Evolutionary conservation across 2,329 filamentous ascomycete genomes (phyloP).

Genomic region (Diaporthe sp.): DNA sequence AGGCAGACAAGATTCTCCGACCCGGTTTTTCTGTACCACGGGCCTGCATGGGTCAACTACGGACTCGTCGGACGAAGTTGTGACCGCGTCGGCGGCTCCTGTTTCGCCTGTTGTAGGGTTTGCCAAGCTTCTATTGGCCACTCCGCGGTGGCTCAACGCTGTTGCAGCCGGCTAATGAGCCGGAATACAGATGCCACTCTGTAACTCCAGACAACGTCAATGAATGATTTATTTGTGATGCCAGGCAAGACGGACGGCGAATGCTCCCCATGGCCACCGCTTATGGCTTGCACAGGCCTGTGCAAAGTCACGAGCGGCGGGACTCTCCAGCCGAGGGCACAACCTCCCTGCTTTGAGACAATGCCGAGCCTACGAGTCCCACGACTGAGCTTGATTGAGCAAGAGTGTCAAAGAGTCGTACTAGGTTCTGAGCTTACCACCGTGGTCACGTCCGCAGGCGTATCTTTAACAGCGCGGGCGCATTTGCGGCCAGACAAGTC

Average conservation of each 20-base stretch:
- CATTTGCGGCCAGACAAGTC: not conserved
- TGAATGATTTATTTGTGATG: not conserved
- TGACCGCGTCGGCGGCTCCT: slow-evolving; percentile 28
- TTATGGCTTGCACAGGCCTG: slow-evolving; percentile 5
- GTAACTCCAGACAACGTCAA: not conserved
- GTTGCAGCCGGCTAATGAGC: slow-evolving; percentile 23
- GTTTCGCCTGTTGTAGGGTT: slow-evolving; percentile 30
- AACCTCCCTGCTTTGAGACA: slow-evolving; percentile 31
- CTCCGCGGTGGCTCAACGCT: slow-evolving; percentile 19
- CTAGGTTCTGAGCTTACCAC: not conserved
- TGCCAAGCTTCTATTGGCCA: slow-evolving; percentile 21
- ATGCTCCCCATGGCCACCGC: slow-evolving; percentile 3
- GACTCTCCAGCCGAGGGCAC: slow-evolving; percentile 18
- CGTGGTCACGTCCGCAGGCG: not conserved
- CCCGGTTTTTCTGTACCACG: slow-evolving; percentile 35
- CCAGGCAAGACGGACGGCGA: not conserved
- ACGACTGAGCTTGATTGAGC: slow-evolving; percentile 23
- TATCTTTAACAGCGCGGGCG: not conserved
- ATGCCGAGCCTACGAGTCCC: slow-evolving; percentile 26
- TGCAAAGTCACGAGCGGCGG: slow-evolving; percentile 17
- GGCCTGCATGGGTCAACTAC: slow-evolving; percentile 15
- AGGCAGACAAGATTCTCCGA: slow-evolving; percentile 25
- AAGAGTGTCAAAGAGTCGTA: slow-evolving; percentile 14
- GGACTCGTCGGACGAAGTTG: slow-evolving; percentile 30
- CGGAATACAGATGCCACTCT: slow-evolving; percentile 19